A percentile compares a stretch with the other conserved stretches of the same genome.
Conservation (phyloP, 208 protist genomes). For the Trypanosoma mega region DNA sequence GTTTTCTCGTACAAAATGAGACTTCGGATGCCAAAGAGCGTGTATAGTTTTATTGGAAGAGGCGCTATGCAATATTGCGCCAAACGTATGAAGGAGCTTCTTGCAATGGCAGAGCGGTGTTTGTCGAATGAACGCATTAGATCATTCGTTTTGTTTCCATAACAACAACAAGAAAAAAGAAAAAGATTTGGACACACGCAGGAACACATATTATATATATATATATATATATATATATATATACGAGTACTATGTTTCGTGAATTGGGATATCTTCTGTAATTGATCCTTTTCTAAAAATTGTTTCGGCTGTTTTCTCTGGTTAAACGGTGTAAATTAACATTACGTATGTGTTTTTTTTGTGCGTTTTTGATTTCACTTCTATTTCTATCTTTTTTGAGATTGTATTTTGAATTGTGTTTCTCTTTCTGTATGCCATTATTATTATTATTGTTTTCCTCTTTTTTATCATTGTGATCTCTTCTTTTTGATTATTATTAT, state of each 20-base stretch:
- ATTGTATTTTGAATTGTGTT: neutral
- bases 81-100: slow-evolving; percentile 7
- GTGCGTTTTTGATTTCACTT: slow-evolving; percentile 2
- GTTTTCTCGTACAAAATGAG: slow-evolving; percentile 15
- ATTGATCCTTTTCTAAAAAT: slow-evolving; percentile 3
- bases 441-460: slow-evolving; percentile 4
- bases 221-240: too few species aligned
- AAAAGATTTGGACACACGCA: too few species aligned
- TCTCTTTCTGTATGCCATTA: neutral
- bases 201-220: too few species aligned
- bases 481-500: neutral
- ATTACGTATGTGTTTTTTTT: slow-evolving; percentile 5
- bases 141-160: slow-evolving; percentile 23
- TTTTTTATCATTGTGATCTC: neutral
- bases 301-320: slow-evolving; percentile 15
- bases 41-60: slow-evolving; percentile 12
- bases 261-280: too few species aligned
- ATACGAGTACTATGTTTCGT: too few species aligned
- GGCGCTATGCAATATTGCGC: neutral
- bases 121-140: slow-evolving; percentile 17
- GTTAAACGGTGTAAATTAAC: neutral
- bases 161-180: too few species aligned
- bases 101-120: slow-evolving; percentile 20
- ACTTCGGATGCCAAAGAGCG: neutral
- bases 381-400: neutral